Base-by-base conservation (phyloP, 495 filamentous ascomycete genomes). In the Amphirosellinia nigrospora region DNA sequence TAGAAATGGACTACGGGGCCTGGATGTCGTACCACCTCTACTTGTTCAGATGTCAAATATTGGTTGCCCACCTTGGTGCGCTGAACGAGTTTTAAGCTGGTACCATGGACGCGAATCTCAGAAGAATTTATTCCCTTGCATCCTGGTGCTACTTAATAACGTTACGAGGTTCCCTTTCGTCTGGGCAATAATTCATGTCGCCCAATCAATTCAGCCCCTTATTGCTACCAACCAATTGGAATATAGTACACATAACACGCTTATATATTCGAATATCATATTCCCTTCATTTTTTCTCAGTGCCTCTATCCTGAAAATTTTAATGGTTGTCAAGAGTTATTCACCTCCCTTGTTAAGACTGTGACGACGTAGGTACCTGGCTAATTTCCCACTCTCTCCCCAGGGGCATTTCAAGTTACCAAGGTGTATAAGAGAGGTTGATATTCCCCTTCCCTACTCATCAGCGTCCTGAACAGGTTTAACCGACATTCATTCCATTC, bases 191-290 rank as follows among this genome's bases (percentile, higher is more conserved):
- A 55, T 45, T 7, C 34, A 15, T 55, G 9, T 1, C 26, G 21
- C 21, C 67, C 67, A 69, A 63, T 69, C 67, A 63, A 36, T 41
- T 45, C 52, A 43, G n/a, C 16, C 43, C n/a, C 30, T 13, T 32
- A 46, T 32, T 2, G 26, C 28, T 32, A 1, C 41, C 28, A 9
- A 26, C 66, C 66, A 68, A 68, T 52, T 34, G 16, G 5, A 41
- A 30, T 19, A n/a, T 50, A 8, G 9, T 52, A 8, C 19, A n/a
- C 4, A 15, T 21, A 28, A 41, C 4, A 2, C 4, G 2, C 38
- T 39, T 19, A 21, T 28, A 5, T 60, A n/a, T 30, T 4, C 55
- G 5, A 39, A 68, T 32, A 38, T 39, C 21, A 21, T 8, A 2
- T 26, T 15, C 50, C 36, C 13, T 23, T 34, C 23, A 36, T 68